Conservation (phyloP, 2,329 filamentous ascomycete genomes). For the Mycosphaerella sp. region DNA sequence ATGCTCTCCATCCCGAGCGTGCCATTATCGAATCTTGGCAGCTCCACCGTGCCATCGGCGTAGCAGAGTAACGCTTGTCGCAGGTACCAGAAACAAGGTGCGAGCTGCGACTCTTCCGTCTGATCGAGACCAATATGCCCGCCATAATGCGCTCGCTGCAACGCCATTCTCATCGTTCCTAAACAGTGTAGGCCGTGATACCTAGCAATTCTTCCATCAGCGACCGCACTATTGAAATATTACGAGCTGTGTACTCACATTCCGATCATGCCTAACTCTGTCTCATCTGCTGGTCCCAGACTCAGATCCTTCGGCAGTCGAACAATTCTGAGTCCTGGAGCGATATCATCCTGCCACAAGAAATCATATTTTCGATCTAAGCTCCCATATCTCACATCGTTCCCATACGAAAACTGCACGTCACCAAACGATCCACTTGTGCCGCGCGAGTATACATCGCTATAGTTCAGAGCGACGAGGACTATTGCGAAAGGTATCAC, state of each 20-base stretch:
- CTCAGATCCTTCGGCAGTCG: constrained; percentile 3
- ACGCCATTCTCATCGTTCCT: constrained; percentile 7
- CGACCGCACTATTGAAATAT: not conserved
- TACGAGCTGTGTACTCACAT: constrained; percentile 2
- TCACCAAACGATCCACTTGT: constrained; percentile 1
- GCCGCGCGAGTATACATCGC: not conserved
- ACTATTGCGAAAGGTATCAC: constrained; percentile 8
- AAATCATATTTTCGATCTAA: constrained; percentile 15
- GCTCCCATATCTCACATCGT: constrained; percentile 9
- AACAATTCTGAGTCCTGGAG: constrained; percentile 2
- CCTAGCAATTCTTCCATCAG: constrained; percentile 1
- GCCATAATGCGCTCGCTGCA: constrained; percentile 12
- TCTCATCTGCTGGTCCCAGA: constrained; percentile 3
- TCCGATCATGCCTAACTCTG: constrained; percentile 9
- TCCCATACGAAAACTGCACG: constrained; percentile 11
- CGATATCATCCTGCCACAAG: constrained; percentile 10
- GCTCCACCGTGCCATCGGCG: constrained; percentile 13
- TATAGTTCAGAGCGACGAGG: not conserved
- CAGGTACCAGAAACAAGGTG: constrained; percentile 13
- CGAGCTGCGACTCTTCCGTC: constrained; percentile 10
- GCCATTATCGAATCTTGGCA: constrained; percentile 11
- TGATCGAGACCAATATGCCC: constrained; percentile 9
- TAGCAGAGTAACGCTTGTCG: constrained; percentile 9
- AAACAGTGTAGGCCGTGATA: constrained; percentile 14
- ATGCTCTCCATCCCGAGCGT: constrained; percentile 4